Evolutionary conservation across 2,329 filamentous ascomycete species (phyloP), one percentile per base, ranked within the genome.

Genomic region (Colletotrichum karsti): DNA sequence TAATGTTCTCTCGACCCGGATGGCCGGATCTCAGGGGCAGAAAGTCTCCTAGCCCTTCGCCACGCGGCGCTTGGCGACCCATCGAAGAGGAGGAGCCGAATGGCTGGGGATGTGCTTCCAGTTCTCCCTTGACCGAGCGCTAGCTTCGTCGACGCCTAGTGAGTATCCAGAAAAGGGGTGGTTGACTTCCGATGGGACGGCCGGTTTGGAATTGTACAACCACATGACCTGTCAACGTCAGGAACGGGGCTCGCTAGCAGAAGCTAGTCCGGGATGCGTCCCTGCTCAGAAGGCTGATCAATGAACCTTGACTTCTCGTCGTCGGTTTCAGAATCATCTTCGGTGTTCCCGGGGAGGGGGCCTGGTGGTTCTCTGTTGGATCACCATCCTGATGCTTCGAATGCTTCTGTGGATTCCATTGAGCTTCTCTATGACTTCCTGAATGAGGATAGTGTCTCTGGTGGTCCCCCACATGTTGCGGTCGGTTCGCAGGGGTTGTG

Each of bases 61-160:
- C 59, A 70, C 66, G 66, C 66, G 62, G 53, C 33, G 60, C 61
- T 60, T 61, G 60, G 50, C 50, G 69, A 62, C 69, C 69, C 69
- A 69, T 62, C 46, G 15, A 70, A 66, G 69, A 66, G 69, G 69
- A 69, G 46, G 59, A 70, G 69, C 69, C 69, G 69, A 70, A 70
- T 70, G 69, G 69, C 39, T 70, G 69, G 66, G 69, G 61, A 70
- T 69, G 42, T 39, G 48, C 48, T 55, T 35, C 39, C 33, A 56
- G 24, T 42, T 41, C 48, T 54, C 59, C 65, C 59, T 63, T 56
- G 65, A 50, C 54, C 28, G 55, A 65, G 44, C 18, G 33, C 65
- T 60, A 69, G 37, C 67, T 63, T n/a, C 42, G 53, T 67, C 35
- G 41, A 35, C 59, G 41, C 18, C 33, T 41, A 41, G 63, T 53